Base-by-base conservation (phyloP, 2,329 filamentous ascomycete genomes). In the Cadophora malorum region DNA sequence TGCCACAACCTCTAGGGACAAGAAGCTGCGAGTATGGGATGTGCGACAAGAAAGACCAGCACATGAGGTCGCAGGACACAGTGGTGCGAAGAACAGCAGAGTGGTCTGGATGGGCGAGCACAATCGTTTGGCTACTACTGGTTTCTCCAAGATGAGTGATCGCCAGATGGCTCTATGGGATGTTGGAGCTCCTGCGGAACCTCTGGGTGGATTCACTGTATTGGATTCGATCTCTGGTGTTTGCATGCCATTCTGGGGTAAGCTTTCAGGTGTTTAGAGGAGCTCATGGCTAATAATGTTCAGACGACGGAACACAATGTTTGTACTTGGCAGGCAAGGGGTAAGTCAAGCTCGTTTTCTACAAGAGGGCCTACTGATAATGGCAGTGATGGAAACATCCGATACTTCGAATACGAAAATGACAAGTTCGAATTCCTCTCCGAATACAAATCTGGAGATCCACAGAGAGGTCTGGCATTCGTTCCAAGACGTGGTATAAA, bases 121-220 rank as follows among this genome's bases (percentile, higher is more conserved):
- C 78, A 96, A 98, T 82, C 90, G 95, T 72, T 90, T 99, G 76
- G 96, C 93, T 64, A 98, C 96, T 1, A 98, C 96, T 6, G 96
- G 96, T 72, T 99, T 99, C 85, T 97, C 94, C 62, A 92, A 90
- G 79, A 98, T 98, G 96, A 98, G 96, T 79, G 96, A 99, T 82
- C 90, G 96, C 64, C 96, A 99, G 80, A 86, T 99, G 74, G 96
- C 92, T 64, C 85, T 99, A 47, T 99, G 96, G 96, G 96, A 99
- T 83, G 89, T 94, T 59, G 92, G 94, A 74, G 90, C 88, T 72
- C 88, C 89, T 21, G 82, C 80, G 45, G 91, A 96, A 76, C 96
- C 96, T 60, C 91, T 98, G 75, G 94, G 93, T 62, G 94, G 94
- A 19, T 97, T 97, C 82, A 90, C 88, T 75, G 91, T 92, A 74